Evolutionary conservation across 2,329 filamentous ascomycete genomes (phyloP), one percentile per base, ranked within the genome.

Genomic region (Fusarium citri): DNA sequence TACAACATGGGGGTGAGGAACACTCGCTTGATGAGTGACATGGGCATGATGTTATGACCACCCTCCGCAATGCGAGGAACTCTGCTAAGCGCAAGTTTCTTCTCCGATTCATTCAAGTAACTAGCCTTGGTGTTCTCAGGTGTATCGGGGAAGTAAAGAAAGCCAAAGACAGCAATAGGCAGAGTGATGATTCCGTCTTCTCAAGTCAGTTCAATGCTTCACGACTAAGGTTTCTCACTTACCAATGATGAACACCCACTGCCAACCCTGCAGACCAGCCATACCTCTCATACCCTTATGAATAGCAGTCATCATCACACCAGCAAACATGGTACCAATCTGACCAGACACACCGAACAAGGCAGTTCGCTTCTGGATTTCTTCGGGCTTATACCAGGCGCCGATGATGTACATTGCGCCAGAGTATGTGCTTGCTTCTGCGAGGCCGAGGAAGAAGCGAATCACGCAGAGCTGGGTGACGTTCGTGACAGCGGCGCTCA

Each of bases 341-440:
- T 88, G 81, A 1, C 86, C 87, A 8, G 85, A 85, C 2, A 84
- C 83, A 8, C 85, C 88, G 72, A 90, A 90, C 18, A 90, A 83
- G 12, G 86, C 87, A 3, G 83, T 85, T 2, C 88, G 82, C 71
- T 89, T 90, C 1, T 86, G 85, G 0, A 90, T 83, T 63, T 89
- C 88, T 12, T 81, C 78, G 1, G 82, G 80, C 1, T 72, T 89
- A 16, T 89, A 89, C 87, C 87, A 89, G 0, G 84, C 77, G 1
- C 80, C 79, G 4, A 81, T 77, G 56, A 80, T 74, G 55, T 81
- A 81, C 22, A 80, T 78, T 18, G 63, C 75, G 3, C 77, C 76
- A 0, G 74, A 69, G 9, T 77, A 78, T 0, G 75, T 77, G 28
- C 74, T 77, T 0, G 73, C 74, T 46, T 78, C 76, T 1, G 66